Evolutionary conservation across 306 rosid species (phyloP).

Genomic region (Begonia peltatifolia): DNA sequence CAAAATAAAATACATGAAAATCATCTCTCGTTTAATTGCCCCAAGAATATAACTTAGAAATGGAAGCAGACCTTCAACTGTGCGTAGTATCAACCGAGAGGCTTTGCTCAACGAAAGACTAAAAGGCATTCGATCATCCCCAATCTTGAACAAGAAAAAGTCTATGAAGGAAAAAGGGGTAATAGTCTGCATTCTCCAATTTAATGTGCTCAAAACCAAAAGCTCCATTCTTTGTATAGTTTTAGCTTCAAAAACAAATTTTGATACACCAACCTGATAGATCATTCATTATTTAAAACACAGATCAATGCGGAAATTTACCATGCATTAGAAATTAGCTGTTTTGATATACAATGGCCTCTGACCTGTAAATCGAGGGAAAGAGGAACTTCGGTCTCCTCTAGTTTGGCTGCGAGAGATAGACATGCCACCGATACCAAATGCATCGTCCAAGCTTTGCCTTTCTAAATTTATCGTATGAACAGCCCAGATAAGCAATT

Average conservation of each 20-base stretch:
- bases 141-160: slow-evolving; percentile 53
- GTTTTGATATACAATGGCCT: too few species aligned
- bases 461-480: slow-evolving; percentile 26
- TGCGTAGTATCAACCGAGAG: slow-evolving; percentile 38
- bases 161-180: slow-evolving; percentile 86
- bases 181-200: slow-evolving; percentile 87
- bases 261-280: slow-evolving; percentile 58
- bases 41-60: background rate
- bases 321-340: too few species aligned
- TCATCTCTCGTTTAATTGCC: background rate
- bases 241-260: slow-evolving; percentile 71
- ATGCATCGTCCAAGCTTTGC: slow-evolving; percentile 87
- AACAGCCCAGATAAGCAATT: background rate
- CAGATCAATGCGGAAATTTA: too few species aligned
- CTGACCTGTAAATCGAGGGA: slow-evolving; percentile 69
- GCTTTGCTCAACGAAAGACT: slow-evolving; percentile 29
- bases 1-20: slow-evolving; percentile 9
- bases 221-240: slow-evolving; percentile 94
- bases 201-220: slow-evolving; percentile 65
- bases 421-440: slow-evolving; percentile 79
- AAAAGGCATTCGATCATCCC: slow-evolving; percentile 26
- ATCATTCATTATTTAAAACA: background rate
- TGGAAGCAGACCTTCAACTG: slow-evolving; percentile 34
- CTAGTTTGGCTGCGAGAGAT: slow-evolving; percentile 86
- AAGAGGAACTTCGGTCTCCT: slow-evolving; percentile 69